Evolutionary conservation across 148 eudicot species (phyloP).

Genomic region (Simmondsia chinensis): DNA sequence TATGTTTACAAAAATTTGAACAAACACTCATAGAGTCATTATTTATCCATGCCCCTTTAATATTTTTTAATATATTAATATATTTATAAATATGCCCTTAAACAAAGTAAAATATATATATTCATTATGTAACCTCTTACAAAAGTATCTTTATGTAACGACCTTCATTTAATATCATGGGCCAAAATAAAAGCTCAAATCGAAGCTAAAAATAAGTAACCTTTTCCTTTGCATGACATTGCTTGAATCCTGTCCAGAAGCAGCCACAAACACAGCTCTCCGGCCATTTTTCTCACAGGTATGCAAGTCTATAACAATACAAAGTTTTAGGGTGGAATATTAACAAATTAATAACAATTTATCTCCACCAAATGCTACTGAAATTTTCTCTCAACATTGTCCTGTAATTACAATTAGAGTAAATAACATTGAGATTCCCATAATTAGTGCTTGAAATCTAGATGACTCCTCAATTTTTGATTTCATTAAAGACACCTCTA

Average conservation of each 20-base stretch:
- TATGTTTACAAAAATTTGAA: background rate
- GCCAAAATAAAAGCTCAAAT: background rate
- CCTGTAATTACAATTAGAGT: too few species aligned
- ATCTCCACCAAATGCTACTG: too few species aligned
- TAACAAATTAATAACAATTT: too few species aligned
- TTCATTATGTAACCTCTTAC: background rate
- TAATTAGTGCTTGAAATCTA: too few species aligned
- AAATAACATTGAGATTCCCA: too few species aligned
- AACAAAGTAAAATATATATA: too few species aligned
- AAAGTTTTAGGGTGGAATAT: too few species aligned
- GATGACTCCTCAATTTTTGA: too few species aligned
- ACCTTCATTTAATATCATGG: background rate
- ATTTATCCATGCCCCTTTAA: background rate
- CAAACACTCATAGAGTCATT: background rate
- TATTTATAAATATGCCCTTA: background rate
- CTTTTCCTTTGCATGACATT: slow-evolving; percentile 17
- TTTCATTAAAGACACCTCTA: too few species aligned
- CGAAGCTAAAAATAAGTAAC: slow-evolving; percentile 9
- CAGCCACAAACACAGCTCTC: slow-evolving; percentile 15
- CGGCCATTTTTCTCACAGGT: too few species aligned
- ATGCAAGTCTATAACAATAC: too few species aligned
- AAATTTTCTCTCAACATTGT: too few species aligned
- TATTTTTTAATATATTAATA: background rate
- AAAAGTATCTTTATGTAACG: background rate
- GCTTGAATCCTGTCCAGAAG: slow-evolving; percentile 21